phyloP scores from a whole-genome alignment of 805 yeast genomes.

The Schwanniomyces polymorphus region DNA sequence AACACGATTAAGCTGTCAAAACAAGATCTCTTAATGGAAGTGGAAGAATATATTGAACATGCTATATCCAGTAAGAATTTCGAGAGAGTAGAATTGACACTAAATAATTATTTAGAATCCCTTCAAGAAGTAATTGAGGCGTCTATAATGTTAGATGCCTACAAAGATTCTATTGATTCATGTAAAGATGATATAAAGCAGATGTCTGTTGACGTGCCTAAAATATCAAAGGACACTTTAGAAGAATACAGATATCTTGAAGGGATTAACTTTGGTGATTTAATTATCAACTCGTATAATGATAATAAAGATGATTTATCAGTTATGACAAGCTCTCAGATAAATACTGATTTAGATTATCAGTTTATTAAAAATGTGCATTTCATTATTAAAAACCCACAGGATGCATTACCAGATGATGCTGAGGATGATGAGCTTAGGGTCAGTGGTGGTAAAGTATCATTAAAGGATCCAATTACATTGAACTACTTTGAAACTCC shows the following conservation, averaged over 20 bases:
- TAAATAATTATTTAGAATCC: constrained; percentile 8
- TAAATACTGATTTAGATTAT: constrained; percentile 12
- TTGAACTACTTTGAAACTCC: constrained; percentile 53
- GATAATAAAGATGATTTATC: constrained; percentile 3
- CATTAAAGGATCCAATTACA: constrained; percentile 68
- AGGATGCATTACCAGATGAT: constrained; percentile 57
- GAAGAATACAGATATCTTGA: constrained; percentile 12
- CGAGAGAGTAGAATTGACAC: constrained; percentile 6
- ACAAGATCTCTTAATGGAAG: constrained; percentile 7
- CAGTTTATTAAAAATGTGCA: constrained; percentile 39
- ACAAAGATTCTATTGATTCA: constrained; percentile 10
- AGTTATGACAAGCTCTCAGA: constrained; percentile 6
- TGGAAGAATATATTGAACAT: constrained; percentile 12
- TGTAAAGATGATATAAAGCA: constrained; percentile 19
- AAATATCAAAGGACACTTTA: constrained; percentile 19
- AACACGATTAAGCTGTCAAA: constrained; percentile 4
- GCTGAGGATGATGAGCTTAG: constrained; percentile 60
- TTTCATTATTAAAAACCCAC: constrained; percentile 58
- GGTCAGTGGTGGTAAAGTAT: constrained; percentile 70
- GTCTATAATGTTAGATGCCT: constrained; percentile 8
- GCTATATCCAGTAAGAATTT: constrained; percentile 5
- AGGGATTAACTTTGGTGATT: constrained; percentile 15
- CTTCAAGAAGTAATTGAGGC: constrained; percentile 14
- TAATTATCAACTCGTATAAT: constrained; percentile 9
- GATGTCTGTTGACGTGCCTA: constrained; percentile 18